Conservation (phyloP, 2,329 filamentous ascomycete genomes). For the Aspergillus caelatus region DNA sequence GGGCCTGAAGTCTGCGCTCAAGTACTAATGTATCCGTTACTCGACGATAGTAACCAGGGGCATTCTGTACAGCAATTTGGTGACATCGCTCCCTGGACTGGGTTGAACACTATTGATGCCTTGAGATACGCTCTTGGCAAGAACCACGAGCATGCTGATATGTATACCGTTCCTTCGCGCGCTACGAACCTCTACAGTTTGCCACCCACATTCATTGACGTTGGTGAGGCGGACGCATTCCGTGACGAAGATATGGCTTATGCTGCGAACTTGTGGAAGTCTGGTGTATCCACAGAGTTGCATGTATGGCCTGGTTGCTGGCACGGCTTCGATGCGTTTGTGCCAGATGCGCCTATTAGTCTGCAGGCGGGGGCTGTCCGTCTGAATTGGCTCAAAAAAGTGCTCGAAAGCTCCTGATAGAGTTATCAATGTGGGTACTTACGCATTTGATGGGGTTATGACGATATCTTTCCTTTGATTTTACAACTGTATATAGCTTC, state of each 20-base stretch:
- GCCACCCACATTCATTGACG: slow-evolving; percentile 16
- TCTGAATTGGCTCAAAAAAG: slow-evolving; percentile 11
- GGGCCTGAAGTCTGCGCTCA: slow-evolving; percentile 21
- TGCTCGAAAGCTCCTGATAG: neutral
- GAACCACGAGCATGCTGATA: slow-evolving; percentile 25
- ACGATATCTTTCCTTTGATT: neutral
- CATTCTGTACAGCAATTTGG: slow-evolving; percentile 16
- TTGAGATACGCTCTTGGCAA: slow-evolving; percentile 1
- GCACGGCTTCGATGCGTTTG: slow-evolving; percentile 20
- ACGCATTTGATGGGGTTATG: neutral
- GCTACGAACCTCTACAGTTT: slow-evolving; percentile 5
- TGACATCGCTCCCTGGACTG: slow-evolving; percentile 9
- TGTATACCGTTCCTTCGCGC: slow-evolving; percentile 14
- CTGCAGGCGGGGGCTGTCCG: slow-evolving; percentile 5
- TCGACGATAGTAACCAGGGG: slow-evolving; percentile 18
- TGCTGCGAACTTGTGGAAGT: slow-evolving; percentile 11
- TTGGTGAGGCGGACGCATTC: slow-evolving; percentile 17
- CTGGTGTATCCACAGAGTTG: slow-evolving; percentile 11
- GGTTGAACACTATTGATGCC: neutral
- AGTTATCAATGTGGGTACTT: neutral
- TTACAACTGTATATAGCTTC: neutral
- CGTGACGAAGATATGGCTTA: slow-evolving; percentile 15
- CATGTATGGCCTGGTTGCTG: slow-evolving; percentile 21
- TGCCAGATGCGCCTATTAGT: slow-evolving; percentile 12
- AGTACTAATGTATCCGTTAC: slow-evolving; percentile 21